Percentiles rank a stretch among this genome's conserved stretches.
phyloP scores from a whole-genome alignment of 2,329 filamentous ascomycete species.

The Elsinoe necatrix region DNA sequence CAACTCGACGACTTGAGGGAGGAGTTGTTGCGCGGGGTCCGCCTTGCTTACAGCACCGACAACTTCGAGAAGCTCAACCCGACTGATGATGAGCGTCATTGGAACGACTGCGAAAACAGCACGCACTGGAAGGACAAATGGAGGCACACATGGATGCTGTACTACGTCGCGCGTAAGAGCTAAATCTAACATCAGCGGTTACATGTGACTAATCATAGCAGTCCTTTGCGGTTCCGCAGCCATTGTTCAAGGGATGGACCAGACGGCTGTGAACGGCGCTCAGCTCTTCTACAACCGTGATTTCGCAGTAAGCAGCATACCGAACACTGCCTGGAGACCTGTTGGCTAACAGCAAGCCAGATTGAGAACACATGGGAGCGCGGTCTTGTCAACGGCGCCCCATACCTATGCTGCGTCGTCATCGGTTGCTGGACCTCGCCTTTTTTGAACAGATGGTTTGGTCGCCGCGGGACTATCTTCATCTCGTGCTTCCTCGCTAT shows the following conservation, averaged over 20 bases:
- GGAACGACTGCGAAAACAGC: slow-evolving; percentile 52
- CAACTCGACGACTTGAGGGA: slow-evolving; percentile 22
- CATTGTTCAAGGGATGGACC: slow-evolving; percentile 46
- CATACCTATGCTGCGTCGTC: slow-evolving; percentile 38
- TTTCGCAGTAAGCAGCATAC: neutral
- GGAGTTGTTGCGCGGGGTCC: slow-evolving; percentile 23
- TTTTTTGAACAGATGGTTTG: slow-evolving; percentile 50
- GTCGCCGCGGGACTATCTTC: slow-evolving; percentile 58
- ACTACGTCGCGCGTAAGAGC: slow-evolving; percentile 56
- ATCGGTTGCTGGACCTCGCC: slow-evolving; percentile 46
- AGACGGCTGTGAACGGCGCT: slow-evolving; percentile 43
- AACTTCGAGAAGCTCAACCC: slow-evolving; percentile 34
- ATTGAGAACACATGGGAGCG: slow-evolving; percentile 21
- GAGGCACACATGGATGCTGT: slow-evolving; percentile 28
- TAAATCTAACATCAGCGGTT: slow-evolving; percentile 17
- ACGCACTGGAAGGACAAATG: slow-evolving; percentile 63
- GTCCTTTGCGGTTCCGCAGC: slow-evolving; percentile 46
- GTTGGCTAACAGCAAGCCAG: slow-evolving; percentile 17
- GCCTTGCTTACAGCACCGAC: slow-evolving; percentile 22
- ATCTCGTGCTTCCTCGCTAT: slow-evolving; percentile 53
- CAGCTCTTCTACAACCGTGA: slow-evolving; percentile 18
- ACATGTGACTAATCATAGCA: slow-evolving; percentile 39
- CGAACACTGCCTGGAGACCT: no score
- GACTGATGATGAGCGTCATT: slow-evolving; percentile 48
- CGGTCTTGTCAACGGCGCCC: slow-evolving; percentile 38